Base-by-base conservation (phyloP, 2,329 filamentous ascomycete genomes). In the Colletotrichum orbiculare region DNA sequence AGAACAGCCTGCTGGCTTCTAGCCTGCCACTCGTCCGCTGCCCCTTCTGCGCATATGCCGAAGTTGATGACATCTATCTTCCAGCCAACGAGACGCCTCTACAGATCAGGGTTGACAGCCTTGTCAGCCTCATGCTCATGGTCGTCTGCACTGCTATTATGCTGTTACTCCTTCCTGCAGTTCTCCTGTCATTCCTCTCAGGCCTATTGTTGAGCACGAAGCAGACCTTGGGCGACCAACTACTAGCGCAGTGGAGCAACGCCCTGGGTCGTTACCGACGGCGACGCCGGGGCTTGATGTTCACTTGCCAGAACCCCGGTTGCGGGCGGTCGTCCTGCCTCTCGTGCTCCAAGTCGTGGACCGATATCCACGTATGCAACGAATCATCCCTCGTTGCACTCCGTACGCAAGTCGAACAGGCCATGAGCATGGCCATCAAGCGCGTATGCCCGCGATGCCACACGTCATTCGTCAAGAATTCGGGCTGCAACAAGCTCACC, bases 401-500 rank as follows among this genome's bases (percentile, higher is more conserved):
- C 35, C 91, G 95, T 57, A 94, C 93, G 1, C 92, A 95, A 69
- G 90, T 98, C 69, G 96, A 98, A 79, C 91, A 94, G 70, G 95
- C 94, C 60, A 96, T 96, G 82, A 97, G 94, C 67, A 89, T 94
- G 74, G 95, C 95, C 33, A 89, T 98, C 75, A 99, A 98, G 80
- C 91, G 96, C 54, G 95, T 96, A 9, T 99, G 96, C 75, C 96
- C 96, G 8, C 88, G 91, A 52, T 99, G 96, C 82, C 91, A 92
- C 70, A 92, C 94, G 9, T 92, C 90, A 13, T 98, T 98, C 75
- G 92, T 99, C 78, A 98, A 98, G 77, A 91, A 89, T 7, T 89
- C 90, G 34, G 96, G 96, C 72, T 99, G 96, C 85, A 99, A 99
- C 82, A 98, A 98, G 80, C 85, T 99, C 45, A 95, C 93, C 6